A percentile compares a stretch with the other conserved stretches of the same genome.
These are phyloP conservation scores for Abrus pulchellus DNA, from an alignment of 306 rosid genomes.

Conservation along the genomic window DNA sequence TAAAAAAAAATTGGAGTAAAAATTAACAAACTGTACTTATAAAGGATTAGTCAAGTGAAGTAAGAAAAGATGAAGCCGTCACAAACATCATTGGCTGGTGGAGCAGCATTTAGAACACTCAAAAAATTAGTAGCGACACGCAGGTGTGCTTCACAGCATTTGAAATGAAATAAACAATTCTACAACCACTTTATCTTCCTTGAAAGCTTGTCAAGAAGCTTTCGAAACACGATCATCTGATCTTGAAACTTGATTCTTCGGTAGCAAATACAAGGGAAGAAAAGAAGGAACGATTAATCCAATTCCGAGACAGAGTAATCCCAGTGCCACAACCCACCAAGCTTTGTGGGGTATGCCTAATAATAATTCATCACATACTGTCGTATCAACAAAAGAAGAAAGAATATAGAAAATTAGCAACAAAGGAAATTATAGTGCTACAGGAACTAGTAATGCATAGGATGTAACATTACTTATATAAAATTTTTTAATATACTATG, in stretches of 20 bases:
- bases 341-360: constrained; percentile 81
- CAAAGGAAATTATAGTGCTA: neutral
- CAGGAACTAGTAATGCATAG: neutral
- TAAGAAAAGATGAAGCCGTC: neutral
- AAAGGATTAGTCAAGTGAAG: too few species aligned
- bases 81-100: constrained; percentile 15
- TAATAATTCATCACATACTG: constrained; percentile 86
- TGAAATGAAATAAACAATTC: constrained; percentile 9
- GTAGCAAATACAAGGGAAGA: constrained; percentile 69
- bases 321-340: constrained; percentile 85
- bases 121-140: constrained; percentile 7
- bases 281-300: constrained; percentile 68
- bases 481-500: neutral
- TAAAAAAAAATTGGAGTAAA: too few species aligned
- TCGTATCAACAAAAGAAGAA: constrained; percentile 15
- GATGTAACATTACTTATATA: neutral
- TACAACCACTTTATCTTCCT: constrained; percentile 22
- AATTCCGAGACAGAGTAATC: constrained; percentile 66
- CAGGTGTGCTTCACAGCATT: constrained; percentile 20
- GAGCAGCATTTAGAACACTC: neutral
- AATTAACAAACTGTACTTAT: too few species aligned
- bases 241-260: constrained; percentile 44
- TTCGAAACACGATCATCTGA: constrained; percentile 55
- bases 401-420: constrained; percentile 1
- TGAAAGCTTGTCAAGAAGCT: constrained; percentile 52